Evolutionary conservation across 2,329 filamentous ascomycete genomes (phyloP), one percentile per base, ranked within the genome.

Genomic region (Alternaria alternata): DNA sequence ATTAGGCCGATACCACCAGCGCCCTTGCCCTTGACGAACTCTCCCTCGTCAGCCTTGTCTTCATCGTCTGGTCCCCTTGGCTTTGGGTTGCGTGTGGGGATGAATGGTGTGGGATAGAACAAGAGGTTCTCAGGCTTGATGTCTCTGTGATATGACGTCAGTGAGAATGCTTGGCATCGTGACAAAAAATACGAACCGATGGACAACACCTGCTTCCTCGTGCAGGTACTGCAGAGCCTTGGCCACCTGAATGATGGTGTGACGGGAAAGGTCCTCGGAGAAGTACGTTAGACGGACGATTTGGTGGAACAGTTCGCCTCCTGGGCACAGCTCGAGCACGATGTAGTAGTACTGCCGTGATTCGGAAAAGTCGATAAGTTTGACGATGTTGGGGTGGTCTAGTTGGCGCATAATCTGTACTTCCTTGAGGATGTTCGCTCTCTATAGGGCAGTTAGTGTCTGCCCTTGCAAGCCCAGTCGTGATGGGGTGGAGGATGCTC

Each of bases 101-200:
- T 80, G 65, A 95, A 89, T 0, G 93, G 90, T 60, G 89, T 91
- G 4, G 94, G 94, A 70, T 92, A 92, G 80, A 97, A 99, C 3
- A 99, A 84, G 56, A 99, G 88, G 74, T 99, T 99, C 80, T 99
- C 95, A 0, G 95, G 95, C 81, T 99, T 99, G 81, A 99, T 99
- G 77, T 97, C 94, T 79, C 93, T 97, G 74, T 41, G 49, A 47
- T 48, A 77, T 74, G 67, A 78, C 70, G 75, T 83, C 73, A 83
- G 78, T 61, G 11, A 54, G 4, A 22, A 36, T 20, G 34, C 54
- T 62, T 62, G 58, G 46, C 55, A 32, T 18, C 18, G 36, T 11
- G 32, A 44, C 47, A 4, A 42, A 34, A 34, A 48, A 49, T 56
- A 74, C 90, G 76, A 85, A 98, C 95, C 95, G 92, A 83, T 99